Evolutionary conservation across 2,329 filamentous ascomycete genomes (phyloP), one percentile per base, ranked within the genome.

Genomic region (Colletotrichum sp.): DNA sequence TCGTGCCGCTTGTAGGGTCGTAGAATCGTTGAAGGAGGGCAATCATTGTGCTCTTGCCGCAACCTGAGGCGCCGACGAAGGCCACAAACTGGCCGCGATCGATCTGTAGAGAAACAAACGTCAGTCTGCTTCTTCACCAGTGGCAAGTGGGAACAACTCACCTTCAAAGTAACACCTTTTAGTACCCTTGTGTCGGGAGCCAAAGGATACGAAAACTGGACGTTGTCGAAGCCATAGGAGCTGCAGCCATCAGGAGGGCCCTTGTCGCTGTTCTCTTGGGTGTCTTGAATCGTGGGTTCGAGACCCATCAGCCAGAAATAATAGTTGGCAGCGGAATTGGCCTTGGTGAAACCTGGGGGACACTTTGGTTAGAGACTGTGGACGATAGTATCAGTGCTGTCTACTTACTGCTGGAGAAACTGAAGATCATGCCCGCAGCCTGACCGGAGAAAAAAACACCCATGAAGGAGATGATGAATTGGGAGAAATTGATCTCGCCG

Each of bases 21-120:
- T 75, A 74, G 59, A 73, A 86, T 2, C 86, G 82, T 72, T 87
- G 83, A 0, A 88, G 79, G 70, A 88, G 82, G 7, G 87, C 85
- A 63, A 93, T 85, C 66, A 90, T 88, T 1, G 91, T 92, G 2
- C 87, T 90, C 78, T 93, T 93, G 2, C 90, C 90, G 67, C 88
- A 90, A 5, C 90, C 89, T 0, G 87, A 88, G 9, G 87, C 81
- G 6, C 90, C 90, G 0, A 91, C 89, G 36, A 91, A 83, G 1
- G 88, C 90, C 1, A 87, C 82, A 27, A 72, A 72, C 5, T 72
- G 63, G 8, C 69, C 69, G 16, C 36, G 62, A 24, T 67, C 69
- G 21, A 71, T 71, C 69, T 71, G 11, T 15, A 11, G 34, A 33
- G 36, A 13, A 21, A 0, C 43, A 47, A 12, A 31, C 21, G 64